Evolutionary conservation across 1,284 basidiomycete genomes (phyloP), one percentile per base, ranked within the genome.

Genomic region (Ceratobasidium sp.): DNA sequence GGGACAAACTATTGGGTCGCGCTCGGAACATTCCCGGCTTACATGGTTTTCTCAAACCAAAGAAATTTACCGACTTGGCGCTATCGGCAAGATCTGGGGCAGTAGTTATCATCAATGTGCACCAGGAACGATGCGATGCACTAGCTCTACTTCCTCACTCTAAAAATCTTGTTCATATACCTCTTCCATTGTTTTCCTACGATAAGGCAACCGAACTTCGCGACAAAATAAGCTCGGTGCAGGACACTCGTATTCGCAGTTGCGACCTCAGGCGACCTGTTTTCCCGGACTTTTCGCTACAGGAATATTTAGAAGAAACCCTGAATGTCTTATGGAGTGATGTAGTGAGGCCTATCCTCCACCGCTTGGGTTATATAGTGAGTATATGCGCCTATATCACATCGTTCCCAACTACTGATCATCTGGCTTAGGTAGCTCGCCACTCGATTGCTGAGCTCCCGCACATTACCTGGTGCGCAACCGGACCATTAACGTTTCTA

Each of bases 381-480:
- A 32, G 59, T 61, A 61, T 32, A 61, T 17, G 44, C 15, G 32
- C 29, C 59, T 3, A 6, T 9, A 25, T n/a, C n/a, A 25, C 11
- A 15, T 61, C 59, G 9, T 32, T 4, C 19, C 32, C 25, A 9
- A 32, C 32, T 32, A 40, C 17, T 37, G 34, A 9, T 40, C 13
- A n/a, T n/a, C 11, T 34, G 25, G 11, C 37, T 44, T 22, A 9
- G 51, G 40, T 37, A 22, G 43, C 15, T 7, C 15, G 15, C 43
- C 15, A 44, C 43, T 7, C 6, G 43, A 44, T 15, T 44, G 6
- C 15, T 44, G 61, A 64, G n/a, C 40, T 64, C 5, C 62, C 62
- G 4, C 62, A 22, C 5, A 13, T 65, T 5, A 65, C 62, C 5
- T 65, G 62, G 62, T 65, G 62, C 37, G 46, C 62, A 1, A 65